phyloP scores from a whole-genome alignment of 2,329 filamentous ascomycete species.

The Sporothrix dimorphospora region DNA sequence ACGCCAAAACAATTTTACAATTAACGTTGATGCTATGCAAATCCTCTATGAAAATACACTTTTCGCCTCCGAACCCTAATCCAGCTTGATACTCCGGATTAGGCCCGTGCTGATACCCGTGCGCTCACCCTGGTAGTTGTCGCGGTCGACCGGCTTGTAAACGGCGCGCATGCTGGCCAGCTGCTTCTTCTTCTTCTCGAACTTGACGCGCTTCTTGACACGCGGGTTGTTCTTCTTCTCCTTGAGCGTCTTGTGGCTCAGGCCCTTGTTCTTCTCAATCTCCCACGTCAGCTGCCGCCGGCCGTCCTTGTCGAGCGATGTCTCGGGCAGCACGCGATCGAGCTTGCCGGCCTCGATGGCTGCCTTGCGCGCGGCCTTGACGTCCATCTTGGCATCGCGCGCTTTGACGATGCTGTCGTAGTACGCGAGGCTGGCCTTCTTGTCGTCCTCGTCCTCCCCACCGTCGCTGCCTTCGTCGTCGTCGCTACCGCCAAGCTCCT shows the following conservation, averaged over 20 bases:
- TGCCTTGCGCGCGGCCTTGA: conserved; percentile 63
- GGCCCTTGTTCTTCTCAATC: conserved; percentile 97
- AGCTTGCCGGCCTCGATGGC: conserved; percentile 65
- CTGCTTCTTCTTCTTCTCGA: conserved; percentile 97
- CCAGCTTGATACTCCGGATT: conserved; percentile 92
- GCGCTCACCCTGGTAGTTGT: conserved; percentile 87
- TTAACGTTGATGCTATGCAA: conserved; percentile 14
- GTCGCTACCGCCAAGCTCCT: conserved; percentile 66
- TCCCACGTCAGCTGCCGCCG: conserved; percentile 91
- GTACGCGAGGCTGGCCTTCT: conserved; percentile 68
- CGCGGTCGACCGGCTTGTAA: conserved; percentile 82
- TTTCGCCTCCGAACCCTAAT: conserved; percentile 10
- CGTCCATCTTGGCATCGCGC: conserved; percentile 66
- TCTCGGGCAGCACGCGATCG: conserved; percentile 65
- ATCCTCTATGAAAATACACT: conserved; percentile 8
- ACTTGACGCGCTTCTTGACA: conserved; percentile 98
- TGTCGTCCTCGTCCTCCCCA: conserved; percentile 62
- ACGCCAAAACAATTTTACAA: conserved; percentile 3
- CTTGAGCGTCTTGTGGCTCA: conserved; percentile 68
- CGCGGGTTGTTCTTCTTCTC: conserved; percentile 94
- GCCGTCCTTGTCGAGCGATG: conserved; percentile 76
- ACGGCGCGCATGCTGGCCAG: conserved; percentile 80
- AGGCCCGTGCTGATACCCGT: conserved; percentile 94
- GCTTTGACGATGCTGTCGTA: conserved; percentile 31
- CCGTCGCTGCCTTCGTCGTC: conserved; percentile 72